Conservation (phyloP, 1,284 basidiomycete species). For the Heliocybe sulcata region DNA sequence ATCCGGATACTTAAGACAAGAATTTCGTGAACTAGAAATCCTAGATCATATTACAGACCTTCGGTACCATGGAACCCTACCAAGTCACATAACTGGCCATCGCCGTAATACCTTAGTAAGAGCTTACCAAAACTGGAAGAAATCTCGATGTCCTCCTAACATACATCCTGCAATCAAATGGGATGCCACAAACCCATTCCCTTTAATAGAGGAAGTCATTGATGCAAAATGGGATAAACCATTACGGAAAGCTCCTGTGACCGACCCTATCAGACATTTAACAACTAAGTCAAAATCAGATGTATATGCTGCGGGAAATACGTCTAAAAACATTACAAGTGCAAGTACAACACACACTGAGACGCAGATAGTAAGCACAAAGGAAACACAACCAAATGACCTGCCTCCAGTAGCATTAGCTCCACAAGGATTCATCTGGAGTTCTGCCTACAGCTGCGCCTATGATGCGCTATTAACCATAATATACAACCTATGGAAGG, state of each 20-base stretch:
- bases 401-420: too few species aligned
- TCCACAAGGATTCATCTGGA: background rate
- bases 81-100: slow-evolving; percentile 10
- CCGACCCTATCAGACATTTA: background rate
- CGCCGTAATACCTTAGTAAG: slow-evolving; percentile 12
- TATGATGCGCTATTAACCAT: background rate
- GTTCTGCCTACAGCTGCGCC: background rate
- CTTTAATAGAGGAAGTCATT: background rate
- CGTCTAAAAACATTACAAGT: too few species aligned
- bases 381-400: too few species aligned
- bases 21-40: slow-evolving; percentile 24
- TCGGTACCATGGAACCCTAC: slow-evolving; percentile 14
- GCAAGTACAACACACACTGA: background rate
- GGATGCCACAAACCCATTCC: background rate
- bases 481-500: background rate
- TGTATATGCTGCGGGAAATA: too few species aligned
- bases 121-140: slow-evolving; percentile 12
- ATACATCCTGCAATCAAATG: slow-evolving; percentile 4
- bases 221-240: background rate
- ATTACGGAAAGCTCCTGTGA: background rate
- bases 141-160: slow-evolving; percentile 8
- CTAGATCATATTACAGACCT: slow-evolving; percentile 24
- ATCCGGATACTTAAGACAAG: slow-evolving; percentile 15
- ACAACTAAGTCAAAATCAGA: background rate
- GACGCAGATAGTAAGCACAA: too few species aligned